A percentile compares a stretch with the other conserved stretches of the same genome.
Evolutionary conservation across 148 eudicot genomes (phyloP).

Genomic region (Cornus kousa): DNA sequence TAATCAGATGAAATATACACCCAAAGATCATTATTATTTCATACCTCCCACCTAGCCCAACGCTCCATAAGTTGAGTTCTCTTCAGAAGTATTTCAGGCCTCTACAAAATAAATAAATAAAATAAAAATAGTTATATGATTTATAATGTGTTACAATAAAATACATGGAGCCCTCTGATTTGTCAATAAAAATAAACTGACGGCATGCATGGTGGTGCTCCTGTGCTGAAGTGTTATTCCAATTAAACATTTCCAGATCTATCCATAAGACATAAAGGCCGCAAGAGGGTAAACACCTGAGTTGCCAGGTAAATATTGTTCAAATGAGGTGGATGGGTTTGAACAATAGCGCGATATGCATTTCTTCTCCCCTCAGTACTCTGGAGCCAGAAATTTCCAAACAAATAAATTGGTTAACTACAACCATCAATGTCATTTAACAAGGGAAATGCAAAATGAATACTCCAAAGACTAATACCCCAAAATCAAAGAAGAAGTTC

Average conservation of each 20-base stretch:
- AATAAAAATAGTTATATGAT: neutral
- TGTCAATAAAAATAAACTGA: neutral
- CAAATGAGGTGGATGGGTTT: conserved; percentile 89
- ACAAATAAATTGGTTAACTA: conserved; percentile 7
- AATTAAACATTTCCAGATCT: neutral
- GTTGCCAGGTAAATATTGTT: conserved; percentile 93
- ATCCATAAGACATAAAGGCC: neutral
- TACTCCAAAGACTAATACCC: conserved; percentile 50
- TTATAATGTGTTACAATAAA: neutral
- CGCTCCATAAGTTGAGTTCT: conserved; percentile 99
- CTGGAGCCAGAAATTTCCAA: conserved; percentile 32
- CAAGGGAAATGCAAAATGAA: conserved; percentile 6
- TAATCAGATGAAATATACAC: neutral
- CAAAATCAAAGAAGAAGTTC: conserved; percentile 92
- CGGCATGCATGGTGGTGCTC: neutral
- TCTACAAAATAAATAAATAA: conserved; percentile 36
- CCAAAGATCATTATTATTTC: conserved; percentile 10
- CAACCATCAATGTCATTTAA: neutral
- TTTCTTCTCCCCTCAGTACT: conserved; percentile 74
- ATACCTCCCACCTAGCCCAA: conserved; percentile 99
- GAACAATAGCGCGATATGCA: conserved; percentile 93
- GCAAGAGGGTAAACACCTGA: conserved; percentile 54
- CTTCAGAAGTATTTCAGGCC: conserved; percentile 93
- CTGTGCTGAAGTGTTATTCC: neutral
- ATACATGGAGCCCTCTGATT: neutral